These are phyloP conservation scores for Fremontodendron californicum DNA, from an alignment of 345 rosid genomes.

Conservation along the genomic window DNA sequence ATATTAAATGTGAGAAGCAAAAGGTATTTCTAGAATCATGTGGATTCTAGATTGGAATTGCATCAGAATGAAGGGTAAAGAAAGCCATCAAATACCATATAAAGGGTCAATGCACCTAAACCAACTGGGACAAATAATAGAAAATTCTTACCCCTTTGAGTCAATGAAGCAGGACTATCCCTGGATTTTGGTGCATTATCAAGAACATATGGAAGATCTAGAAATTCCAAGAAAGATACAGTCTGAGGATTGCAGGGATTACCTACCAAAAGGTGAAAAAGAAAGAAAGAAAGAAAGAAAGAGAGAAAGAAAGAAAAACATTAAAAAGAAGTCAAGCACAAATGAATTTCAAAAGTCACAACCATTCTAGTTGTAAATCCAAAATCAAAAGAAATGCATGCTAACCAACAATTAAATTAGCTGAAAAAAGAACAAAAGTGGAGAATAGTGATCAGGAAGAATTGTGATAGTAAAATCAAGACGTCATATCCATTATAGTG, in stretches of 20 bases:
- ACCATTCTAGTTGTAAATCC: neutral
- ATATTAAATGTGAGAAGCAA: neutral
- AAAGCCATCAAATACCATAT: neutral
- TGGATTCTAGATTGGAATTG: neutral
- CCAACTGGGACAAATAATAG: neutral
- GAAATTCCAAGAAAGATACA: conserved; percentile 59
- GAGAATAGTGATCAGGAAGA: neutral
- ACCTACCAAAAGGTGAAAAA: conserved; percentile 30
- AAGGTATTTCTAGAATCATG: neutral
- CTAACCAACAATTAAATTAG: neutral
- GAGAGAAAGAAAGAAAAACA: no score
- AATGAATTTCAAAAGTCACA: neutral
- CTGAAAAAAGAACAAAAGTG: neutral
- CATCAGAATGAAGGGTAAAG: neutral
- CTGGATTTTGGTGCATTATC: conserved; percentile 44
- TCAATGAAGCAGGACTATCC: conserved; percentile 26
- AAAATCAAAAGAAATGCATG: neutral
- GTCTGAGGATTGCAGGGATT: conserved; percentile 72
- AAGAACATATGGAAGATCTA: conserved; percentile 82
- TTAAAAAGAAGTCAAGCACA: neutral
- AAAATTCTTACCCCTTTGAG: conserved; percentile 41
- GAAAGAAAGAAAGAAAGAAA: no score
- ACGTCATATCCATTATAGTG: neutral
- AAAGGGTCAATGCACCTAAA: neutral
- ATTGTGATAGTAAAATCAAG: neutral